Evolutionary conservation across 768 basidiomycete genomes (phyloP).

Genomic region (Phaffia australis): DNA sequence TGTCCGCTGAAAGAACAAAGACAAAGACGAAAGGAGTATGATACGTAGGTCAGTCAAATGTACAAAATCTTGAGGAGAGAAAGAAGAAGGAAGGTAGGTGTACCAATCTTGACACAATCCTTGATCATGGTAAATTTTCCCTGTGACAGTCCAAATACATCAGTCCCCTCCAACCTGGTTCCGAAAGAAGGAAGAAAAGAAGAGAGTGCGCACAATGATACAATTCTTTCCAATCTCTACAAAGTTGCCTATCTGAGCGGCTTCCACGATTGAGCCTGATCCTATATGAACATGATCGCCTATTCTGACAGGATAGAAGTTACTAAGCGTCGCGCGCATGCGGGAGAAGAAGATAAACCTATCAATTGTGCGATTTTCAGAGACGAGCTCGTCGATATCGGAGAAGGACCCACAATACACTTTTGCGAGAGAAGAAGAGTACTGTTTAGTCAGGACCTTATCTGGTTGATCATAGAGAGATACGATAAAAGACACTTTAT

Average conservation of each 20-base stretch:
- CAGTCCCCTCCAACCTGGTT: not conserved
- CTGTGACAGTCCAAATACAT: conserved; percentile 40
- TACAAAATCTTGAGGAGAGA: no score
- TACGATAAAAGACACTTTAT: not conserved
- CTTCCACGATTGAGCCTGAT: conserved; percentile 77
- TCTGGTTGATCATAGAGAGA: no score
- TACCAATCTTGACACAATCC: conserved; percentile 58
- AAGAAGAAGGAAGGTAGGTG: not conserved
- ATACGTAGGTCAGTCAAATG: not conserved
- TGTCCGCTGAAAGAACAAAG: conserved; percentile 47
- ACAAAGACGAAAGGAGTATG: not conserved
- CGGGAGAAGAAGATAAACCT: no score
- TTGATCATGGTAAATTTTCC: conserved; percentile 96
- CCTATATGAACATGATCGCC: conserved; percentile 93
- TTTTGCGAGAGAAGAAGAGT: not conserved
- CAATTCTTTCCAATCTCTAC: conserved; percentile 94
- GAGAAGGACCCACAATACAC: conserved; percentile 2
- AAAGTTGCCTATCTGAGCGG: conserved; percentile 84
- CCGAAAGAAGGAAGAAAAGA: not conserved
- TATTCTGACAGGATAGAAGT: conserved; percentile 96
- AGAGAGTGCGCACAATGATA: conserved; percentile 58
- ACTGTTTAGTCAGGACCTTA: no score
- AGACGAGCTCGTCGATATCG: not conserved
- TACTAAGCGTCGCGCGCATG: conserved; percentile 38
- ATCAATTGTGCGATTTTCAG: no score